Conservation (phyloP, 805 yeast species). For the Sporopachydermia lactativora region DNA sequence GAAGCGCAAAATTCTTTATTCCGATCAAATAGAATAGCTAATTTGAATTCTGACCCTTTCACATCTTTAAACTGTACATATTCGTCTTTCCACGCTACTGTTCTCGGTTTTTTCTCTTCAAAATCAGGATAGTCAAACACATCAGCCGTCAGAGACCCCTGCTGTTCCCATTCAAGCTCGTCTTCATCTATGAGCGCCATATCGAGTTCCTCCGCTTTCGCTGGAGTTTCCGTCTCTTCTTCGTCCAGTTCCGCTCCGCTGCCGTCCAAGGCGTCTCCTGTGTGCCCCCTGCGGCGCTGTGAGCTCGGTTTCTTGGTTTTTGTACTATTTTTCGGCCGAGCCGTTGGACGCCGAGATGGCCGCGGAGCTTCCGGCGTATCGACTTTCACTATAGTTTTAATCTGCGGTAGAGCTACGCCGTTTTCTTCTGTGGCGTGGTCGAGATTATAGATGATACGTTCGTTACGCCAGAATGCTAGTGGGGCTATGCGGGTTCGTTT, state of each 20-base stretch:
- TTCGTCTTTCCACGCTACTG: slow-evolving; percentile 48
- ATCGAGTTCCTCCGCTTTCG: not conserved
- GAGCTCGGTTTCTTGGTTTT: not conserved
- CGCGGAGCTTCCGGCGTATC: not conserved
- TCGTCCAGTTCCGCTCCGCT: not conserved
- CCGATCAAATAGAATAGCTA: slow-evolving; percentile 51
- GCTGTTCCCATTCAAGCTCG: slow-evolving; percentile 3
- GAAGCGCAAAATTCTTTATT: slow-evolving; percentile 54
- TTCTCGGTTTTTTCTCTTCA: slow-evolving; percentile 27
- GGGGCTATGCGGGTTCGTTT: slow-evolving; percentile 54
- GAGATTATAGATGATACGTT: slow-evolving; percentile 45
- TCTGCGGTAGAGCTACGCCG: not conserved
- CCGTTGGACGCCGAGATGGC: not conserved
- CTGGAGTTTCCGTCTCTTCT: not conserved
- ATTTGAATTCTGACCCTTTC: slow-evolving; percentile 38
- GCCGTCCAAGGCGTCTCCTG: too few relatives aligned
- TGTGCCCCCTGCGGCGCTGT: not conserved
- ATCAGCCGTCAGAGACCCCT: slow-evolving; percentile 12
- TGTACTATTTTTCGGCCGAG: not conserved
- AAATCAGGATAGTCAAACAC: slow-evolving; percentile 38
- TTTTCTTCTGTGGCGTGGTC: slow-evolving; percentile 7
- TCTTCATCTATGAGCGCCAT: not conserved
- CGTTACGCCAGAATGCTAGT: slow-evolving; percentile 76
- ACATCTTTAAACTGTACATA: slow-evolving; percentile 26
- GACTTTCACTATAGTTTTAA: not conserved